Evolutionary conservation across 23 red algal species (phyloP).

Genomic region (Gracilaria caudata): DNA sequence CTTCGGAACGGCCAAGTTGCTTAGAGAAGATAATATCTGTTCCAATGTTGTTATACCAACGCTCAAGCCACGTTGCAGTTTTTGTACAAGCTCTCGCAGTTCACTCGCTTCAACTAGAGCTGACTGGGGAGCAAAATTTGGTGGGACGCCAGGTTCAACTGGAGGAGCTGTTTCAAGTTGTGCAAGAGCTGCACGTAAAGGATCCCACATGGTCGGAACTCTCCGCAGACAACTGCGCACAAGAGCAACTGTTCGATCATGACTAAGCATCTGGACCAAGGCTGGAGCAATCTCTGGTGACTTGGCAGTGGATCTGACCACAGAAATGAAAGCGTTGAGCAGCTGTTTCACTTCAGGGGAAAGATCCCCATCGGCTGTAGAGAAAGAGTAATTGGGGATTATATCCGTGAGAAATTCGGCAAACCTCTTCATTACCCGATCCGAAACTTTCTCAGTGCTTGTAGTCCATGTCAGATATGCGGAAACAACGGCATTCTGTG

Average conservation of each 20-base stretch:
- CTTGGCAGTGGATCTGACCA: conserved; percentile 42
- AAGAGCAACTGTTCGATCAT: conserved; percentile 58
- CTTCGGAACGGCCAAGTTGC: conserved; percentile 10
- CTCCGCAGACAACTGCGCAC: conserved; percentile 43
- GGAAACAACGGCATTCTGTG: conserved; percentile 44
- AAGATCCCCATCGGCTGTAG: conserved; percentile 25
- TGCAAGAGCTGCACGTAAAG: conserved; percentile 33
- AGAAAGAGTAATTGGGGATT: conserved; percentile 62
- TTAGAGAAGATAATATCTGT: conserved; percentile 24
- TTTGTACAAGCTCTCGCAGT: conserved; percentile 35
- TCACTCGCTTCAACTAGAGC: conserved; percentile 34
- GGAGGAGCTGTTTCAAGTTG: conserved; percentile 31
- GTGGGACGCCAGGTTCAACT: background rate
- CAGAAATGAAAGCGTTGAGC: conserved; percentile 45
- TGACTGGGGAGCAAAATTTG: conserved; percentile 21
- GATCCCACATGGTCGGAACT: conserved; percentile 42
- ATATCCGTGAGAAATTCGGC: conserved; percentile 33
- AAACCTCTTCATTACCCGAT: conserved; percentile 40
- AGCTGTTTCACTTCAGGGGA: conserved; percentile 46
- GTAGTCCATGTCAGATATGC: conserved; percentile 46
- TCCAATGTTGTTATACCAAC: conserved; percentile 59
- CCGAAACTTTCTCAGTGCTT: conserved; percentile 15
- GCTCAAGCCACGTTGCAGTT: conserved; percentile 31
- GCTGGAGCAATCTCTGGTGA: conserved; percentile 55
- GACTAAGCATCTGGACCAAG: conserved; percentile 43